Evolutionary conservation across 169 alveolate species (phyloP), one percentile per base, ranked within the genome.

Genomic region (Eimeria brunetti): DNA sequence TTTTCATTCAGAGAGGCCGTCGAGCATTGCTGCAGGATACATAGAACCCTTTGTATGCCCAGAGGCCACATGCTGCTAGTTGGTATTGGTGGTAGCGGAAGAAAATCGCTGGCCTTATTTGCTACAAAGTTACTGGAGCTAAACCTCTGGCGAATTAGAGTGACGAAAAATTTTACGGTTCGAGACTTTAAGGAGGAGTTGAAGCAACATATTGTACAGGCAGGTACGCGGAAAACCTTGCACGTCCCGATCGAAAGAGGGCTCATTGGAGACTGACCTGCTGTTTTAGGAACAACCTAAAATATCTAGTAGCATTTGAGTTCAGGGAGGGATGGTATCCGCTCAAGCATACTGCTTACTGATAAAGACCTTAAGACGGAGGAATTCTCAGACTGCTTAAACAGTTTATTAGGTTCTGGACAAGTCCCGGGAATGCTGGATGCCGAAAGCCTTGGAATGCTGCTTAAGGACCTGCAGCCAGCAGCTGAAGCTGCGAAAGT

Each of bases 41-140:
- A 98, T 71, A 97, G 99, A 89, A 97, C 98, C 76, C 98, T 99
- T 75, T 98, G 98, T 96, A 98, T 98, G 94, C 99, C 99, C 78
- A 97, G 97, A 90, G 99, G 99, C 56, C 98, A 98, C 94, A 99
- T 99, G 33, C 96, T 97, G 97, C 97, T 97, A 76, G 99, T 98
- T 71, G 99, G 99, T 67, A 99, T 99, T 16, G 99, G 99, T 22
- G 99, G 99, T 81, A 98, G 99, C 44, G 99, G 99, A 64, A 98
- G 99, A 94, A 98, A 99, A 96, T 98, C 99, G 56, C 97, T 99
- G 94, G 99, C 99, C 64, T 97, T 98, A 84, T 98, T 99, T 88
- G 99, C 99, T 7, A 99, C 99, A 33, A 98, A 97, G 95, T 98
- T 98, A 30, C 98, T 98, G 62, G 98, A 98, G 84, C 97, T 98